A percentile compares a stretch with the other conserved stretches of the same genome.
Conservation (phyloP, 495 filamentous ascomycete genomes). For the Pyrenopolyporus hunteri region DNA sequence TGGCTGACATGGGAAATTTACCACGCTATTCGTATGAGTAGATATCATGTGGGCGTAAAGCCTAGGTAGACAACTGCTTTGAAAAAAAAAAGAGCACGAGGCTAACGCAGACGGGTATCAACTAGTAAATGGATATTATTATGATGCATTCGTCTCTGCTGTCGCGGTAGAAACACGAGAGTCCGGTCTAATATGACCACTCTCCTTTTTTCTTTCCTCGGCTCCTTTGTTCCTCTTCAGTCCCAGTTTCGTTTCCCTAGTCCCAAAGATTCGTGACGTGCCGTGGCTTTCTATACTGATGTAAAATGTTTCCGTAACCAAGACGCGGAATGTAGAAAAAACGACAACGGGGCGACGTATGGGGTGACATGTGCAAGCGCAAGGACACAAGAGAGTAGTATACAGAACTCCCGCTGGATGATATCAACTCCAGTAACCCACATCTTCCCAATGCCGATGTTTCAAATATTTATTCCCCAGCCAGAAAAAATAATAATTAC, state of each 20-base stretch:
- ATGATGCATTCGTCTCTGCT: conserved; percentile 37
- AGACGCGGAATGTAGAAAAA: conserved; percentile 28
- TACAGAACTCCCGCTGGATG: conserved; percentile 42
- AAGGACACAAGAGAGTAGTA: conserved; percentile 42
- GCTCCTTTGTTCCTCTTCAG: not conserved
- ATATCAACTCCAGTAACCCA: conserved; percentile 36
- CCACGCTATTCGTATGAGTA: too few species aligned
- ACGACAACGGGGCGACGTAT: conserved; percentile 29
- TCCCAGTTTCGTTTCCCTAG: conserved; percentile 24
- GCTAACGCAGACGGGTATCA: not conserved
- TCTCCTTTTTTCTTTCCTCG: conserved; percentile 12
- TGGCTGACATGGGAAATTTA: too few species aligned
- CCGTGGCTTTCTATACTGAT: conserved; percentile 36
- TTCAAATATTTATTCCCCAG: conserved; percentile 19
- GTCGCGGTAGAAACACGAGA: conserved; percentile 17
- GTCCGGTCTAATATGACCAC: conserved; percentile 21
- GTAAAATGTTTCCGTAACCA: conserved; percentile 37
- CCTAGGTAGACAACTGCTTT: too few species aligned
- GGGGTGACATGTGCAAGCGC: conserved; percentile 36
- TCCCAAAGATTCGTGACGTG: conserved; percentile 22
- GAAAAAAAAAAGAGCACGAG: too few species aligned
- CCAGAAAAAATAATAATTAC: conserved; percentile 7
- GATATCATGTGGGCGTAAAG: too few species aligned
- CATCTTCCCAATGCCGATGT: conserved; percentile 27
- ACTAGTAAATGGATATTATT: conserved; percentile 36